These are phyloP conservation scores for Daldinia sp. DNA, from an alignment of 2,329 filamentous ascomycete genomes.

Conservation along the genomic window DNA sequence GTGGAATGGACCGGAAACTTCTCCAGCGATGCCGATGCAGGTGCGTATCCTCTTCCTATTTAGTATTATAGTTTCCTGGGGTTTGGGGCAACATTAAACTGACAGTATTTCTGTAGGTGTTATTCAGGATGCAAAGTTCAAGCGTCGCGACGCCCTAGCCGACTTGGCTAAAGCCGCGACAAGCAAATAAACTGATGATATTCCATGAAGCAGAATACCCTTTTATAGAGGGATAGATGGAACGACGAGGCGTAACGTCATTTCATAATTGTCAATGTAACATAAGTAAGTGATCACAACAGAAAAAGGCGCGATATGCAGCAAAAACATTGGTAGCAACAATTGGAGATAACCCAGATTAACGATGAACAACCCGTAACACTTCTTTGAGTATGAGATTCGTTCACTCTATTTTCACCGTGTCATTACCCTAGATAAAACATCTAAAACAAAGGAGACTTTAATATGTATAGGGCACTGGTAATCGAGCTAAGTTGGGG, in stretches of 20 bases:
- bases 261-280: background rate
- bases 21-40: constrained; percentile 76
- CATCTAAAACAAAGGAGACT: background rate
- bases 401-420: background rate
- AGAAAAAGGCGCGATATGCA: background rate
- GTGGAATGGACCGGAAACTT: constrained; percentile 78
- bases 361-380: background rate
- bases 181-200: constrained; percentile 48
- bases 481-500: too few relatives aligned
- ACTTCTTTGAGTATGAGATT: background rate
- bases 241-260: background rate
- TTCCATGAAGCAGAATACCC: background rate
- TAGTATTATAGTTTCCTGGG: too few relatives aligned
- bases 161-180: constrained; percentile 69
- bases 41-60: constrained; percentile 56
- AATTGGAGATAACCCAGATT: background rate
- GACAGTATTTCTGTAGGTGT: constrained; percentile 62
- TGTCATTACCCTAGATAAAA: background rate
- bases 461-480: background rate
- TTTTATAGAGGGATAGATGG: background rate
- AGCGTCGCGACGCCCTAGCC: constrained; percentile 77
- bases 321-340: background rate
- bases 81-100: constrained; percentile 18
- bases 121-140: constrained; percentile 81
- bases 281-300: background rate